These are phyloP conservation scores for Plasmodium vinckei DNA, from an alignment of 169 alveolate species.

Conservation along the genomic window DNA sequence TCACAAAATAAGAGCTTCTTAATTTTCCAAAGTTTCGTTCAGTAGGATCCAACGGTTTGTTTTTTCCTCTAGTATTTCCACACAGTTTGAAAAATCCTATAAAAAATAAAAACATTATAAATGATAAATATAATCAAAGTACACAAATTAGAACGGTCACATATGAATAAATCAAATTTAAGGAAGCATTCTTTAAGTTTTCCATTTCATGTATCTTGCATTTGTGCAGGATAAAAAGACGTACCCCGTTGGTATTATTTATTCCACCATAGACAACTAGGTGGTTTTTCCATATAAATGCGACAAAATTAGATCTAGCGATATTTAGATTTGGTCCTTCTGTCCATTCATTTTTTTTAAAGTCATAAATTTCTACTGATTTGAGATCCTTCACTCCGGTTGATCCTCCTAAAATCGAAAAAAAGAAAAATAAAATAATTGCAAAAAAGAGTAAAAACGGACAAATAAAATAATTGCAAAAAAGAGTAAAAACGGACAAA, in stretches of 20 bases:
- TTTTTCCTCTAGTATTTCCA: slow-evolving; percentile 71
- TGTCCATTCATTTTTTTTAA: slow-evolving; percentile 30
- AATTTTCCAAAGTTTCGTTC: slow-evolving; percentile 14
- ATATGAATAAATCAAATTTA: too few relatives aligned
- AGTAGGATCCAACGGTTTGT: slow-evolving; percentile 40
- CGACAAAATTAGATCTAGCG: slow-evolving; percentile 57
- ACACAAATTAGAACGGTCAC: background rate
- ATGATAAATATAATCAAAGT: background rate
- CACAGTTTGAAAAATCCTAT: slow-evolving; percentile 43
- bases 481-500: background rate
- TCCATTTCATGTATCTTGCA: background rate
- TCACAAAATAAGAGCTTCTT: background rate
- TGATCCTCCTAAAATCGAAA: slow-evolving; percentile 48
- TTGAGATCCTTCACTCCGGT: slow-evolving; percentile 64
- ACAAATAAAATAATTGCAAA: background rate
- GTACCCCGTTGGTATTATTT: slow-evolving; percentile 61
- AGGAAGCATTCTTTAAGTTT: too few relatives aligned
- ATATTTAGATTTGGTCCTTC: slow-evolving; percentile 58
- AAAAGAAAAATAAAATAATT: background rate
- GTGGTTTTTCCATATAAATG: slow-evolving; percentile 59
- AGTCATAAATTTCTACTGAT: slow-evolving; percentile 74
- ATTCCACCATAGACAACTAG: slow-evolving; percentile 71
- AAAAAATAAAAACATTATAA: background rate
- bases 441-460: background rate
- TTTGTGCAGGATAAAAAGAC: background rate